Conservation (phyloP, 345 rosid genomes). For the Eucalyptus polybractea region DNA sequence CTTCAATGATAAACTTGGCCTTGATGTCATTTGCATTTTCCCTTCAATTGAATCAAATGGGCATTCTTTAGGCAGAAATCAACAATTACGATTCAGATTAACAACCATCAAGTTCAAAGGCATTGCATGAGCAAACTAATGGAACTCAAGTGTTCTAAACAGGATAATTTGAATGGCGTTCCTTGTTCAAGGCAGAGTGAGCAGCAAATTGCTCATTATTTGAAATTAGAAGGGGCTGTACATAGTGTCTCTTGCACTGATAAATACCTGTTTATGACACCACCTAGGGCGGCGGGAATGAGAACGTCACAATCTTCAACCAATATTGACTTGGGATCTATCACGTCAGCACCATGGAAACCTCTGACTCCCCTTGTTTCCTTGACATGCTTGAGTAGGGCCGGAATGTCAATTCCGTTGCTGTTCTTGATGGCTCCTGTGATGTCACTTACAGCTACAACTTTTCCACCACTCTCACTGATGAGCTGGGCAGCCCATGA, state of each 20-base stretch:
- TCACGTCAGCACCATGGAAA: slow-evolving; percentile 50
- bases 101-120: neutral
- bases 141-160: neutral
- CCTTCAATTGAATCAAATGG: slow-evolving; percentile 14
- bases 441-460: slow-evolving; percentile 79
- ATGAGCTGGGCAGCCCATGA: slow-evolving; percentile 93
- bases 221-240: neutral
- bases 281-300: slow-evolving; percentile 91
- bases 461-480: slow-evolving; percentile 61
- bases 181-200: neutral
- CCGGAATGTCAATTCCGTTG: slow-evolving; percentile 54
- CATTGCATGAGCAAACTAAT: neutral
- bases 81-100: neutral
- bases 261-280: slow-evolving; percentile 75
- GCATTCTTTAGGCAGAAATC: neutral
- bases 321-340: slow-evolving; percentile 49
- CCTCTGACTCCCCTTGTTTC: slow-evolving; percentile 69
- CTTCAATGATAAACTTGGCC: slow-evolving; percentile 86
- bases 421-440: slow-evolving; percentile 82
- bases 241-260: neutral
- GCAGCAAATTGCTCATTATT: neutral
- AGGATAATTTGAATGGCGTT: neutral
- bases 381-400: slow-evolving; percentile 47
- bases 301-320: slow-evolving; percentile 84
- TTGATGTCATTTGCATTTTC: slow-evolving; percentile 79